Conservation (phyloP, 1,284 basidiomycete genomes). For the Heterobasidion occidentale region DNA sequence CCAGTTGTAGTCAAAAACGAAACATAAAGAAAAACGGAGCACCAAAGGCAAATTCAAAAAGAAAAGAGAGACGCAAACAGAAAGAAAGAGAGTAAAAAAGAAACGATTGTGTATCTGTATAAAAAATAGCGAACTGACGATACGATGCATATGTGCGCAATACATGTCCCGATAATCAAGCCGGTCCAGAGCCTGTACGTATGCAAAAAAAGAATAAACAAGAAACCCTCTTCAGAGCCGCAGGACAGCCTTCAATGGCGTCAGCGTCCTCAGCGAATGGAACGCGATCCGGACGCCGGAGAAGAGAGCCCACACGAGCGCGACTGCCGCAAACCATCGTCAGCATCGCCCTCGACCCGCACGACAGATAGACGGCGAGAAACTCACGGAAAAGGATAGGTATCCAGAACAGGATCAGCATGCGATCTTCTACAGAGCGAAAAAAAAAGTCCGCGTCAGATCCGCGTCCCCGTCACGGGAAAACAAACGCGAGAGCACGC, state of each 20-base stretch:
- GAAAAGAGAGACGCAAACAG: no score
- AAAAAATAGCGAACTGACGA: no score
- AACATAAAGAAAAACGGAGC: no score
- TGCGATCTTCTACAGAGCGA: slow-evolving; percentile 66
- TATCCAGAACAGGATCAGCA: slow-evolving; percentile 93
- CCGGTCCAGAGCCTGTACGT: no score
- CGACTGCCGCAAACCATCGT: slow-evolving; percentile 34
- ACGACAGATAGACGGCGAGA: not conserved
- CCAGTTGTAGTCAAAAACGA: no score
- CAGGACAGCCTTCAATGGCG: slow-evolving; percentile 38
- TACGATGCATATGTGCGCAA: no score
- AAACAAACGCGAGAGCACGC: slow-evolving; percentile 21
- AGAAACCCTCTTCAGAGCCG: slow-evolving; percentile 20
- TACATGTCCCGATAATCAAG: no score
- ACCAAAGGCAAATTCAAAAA: no score
- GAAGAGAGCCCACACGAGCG: slow-evolving; percentile 59
- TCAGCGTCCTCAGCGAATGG: slow-evolving; percentile 41
- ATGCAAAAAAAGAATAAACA: not conserved
- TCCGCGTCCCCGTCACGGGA: slow-evolving; percentile 4
- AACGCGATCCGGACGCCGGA: slow-evolving; percentile 50
- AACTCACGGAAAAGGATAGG: slow-evolving; percentile 77
- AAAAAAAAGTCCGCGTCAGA: slow-evolving; percentile 3
- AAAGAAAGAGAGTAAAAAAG: no score
- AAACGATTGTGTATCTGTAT: no score
- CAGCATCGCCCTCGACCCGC: slow-evolving; percentile 4